Base-by-base conservation (phyloP, 2,329 filamentous ascomycete species). In the Claviceps maximensis region DNA sequence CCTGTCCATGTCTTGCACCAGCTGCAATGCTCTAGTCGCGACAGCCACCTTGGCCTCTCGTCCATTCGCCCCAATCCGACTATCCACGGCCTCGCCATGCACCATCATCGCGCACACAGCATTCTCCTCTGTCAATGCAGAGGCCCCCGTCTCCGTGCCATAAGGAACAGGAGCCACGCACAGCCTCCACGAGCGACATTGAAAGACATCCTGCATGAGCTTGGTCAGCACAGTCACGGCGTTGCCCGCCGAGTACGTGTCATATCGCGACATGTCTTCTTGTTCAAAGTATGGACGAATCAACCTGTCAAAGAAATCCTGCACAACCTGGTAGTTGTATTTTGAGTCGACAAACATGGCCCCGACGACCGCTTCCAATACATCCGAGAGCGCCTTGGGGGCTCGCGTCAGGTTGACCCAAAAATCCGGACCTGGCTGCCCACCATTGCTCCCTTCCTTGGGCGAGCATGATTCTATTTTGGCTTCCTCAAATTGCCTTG, bases 271-370 rank as follows among this genome's bases (percentile, higher is more conserved):
- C 83, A 97, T 95, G 66, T 96, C 85, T 50, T n/a, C n/a, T n/a
- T n/a, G n/a, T n/a, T 78, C 74, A 65, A 97, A 97, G 69, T 83
- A 95, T 2, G 82, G 83, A 53, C 77, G 76, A 53, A 97, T 78
- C 57, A 90, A 82, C 15, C 61, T 65, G n/a, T 80, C 69, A 67
- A 95, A 96, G 69, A 98, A 97, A 0, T 65, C 64, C 57, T 86
- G 80, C 1, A 97, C 85, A 19, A 82, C 74, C 13, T 66, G 65
- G 66, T 85, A 96, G 62, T 93, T 72, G 69, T 91, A 97, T 47
- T 77, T 74, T 0, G 87, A 86, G 67, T 98, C 93, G 12, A 98
- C 86, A 64, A 97, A 97, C 23, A 96, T 76, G 21, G 91, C 91
- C 1, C 89, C 93, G 2, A 96, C 71, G 60, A 89, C 93, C 0